Base-by-base conservation (phyloP, 208 protist species). In the Leishmania arabica region DNA sequence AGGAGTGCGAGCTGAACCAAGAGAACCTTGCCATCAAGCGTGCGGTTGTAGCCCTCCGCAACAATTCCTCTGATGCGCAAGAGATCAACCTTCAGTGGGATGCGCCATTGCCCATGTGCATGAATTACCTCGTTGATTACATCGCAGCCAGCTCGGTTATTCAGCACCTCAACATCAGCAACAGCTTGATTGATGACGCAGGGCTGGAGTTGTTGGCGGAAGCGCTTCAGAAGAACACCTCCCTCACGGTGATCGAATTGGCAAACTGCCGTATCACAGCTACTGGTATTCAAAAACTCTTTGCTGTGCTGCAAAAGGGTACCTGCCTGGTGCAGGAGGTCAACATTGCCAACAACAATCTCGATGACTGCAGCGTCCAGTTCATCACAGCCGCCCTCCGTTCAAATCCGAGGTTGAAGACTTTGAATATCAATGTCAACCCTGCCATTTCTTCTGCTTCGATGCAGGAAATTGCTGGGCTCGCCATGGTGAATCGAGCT, bases 41-140 rank as follows among this genome's bases (percentile, higher is more conserved):
- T 15, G 89, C 88, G 27, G 90, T 96, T 11, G 86, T 95, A 6
- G 68, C 81, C 31, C 78, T 95, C 27, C 87, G 90, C 56, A 87
- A 75, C n/a, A 88, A 93, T 62, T 64, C 91, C 42, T 80, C 89
- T 7, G 75, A 68, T 17, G 84, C 92, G 42, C 86, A 62, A 37
- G 83, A 84, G 49, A 84, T 98, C 27, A 94, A 95, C 80, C 86
- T 98, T 72, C 93, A 97, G 79, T 97, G 93, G 92, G 91, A 94
- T 56, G 81, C 87, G 19, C 81, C 73, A 19, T 84, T 94, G 70
- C 73, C 84, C 42, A 84, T 85, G 53, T 93, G 89, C 72, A 90
- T 92, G 75, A 76, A 84, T 77, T 95, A 96, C 79, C 82, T 98
- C 47, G 85, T 84, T 45, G 88, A 86, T 47, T 79, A 80, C 80